Evolutionary conservation across 1,284 basidiomycete genomes (phyloP).

Genomic region (Melanopsichium pennsylvanicum): DNA sequence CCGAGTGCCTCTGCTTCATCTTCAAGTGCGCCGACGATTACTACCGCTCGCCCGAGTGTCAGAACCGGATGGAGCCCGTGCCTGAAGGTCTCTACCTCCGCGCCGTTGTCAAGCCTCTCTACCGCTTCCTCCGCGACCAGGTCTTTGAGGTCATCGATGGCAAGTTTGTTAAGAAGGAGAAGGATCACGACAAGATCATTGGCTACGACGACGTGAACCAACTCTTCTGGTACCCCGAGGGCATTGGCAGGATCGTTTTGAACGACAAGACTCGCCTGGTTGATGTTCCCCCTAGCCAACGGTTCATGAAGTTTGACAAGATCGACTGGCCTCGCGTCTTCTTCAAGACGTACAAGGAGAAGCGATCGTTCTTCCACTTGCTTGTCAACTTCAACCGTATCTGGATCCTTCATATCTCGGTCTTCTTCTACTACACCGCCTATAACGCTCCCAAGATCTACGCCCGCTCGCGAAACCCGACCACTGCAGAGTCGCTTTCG

Average conservation of each 20-base stretch:
- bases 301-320: slow-evolving; percentile 67
- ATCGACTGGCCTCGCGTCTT: slow-evolving; percentile 65
- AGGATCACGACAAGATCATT: slow-evolving; percentile 92
- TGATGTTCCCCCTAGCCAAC: slow-evolving; percentile 64
- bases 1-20: slow-evolving; percentile 97
- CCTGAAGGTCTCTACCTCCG: slow-evolving; percentile 93
- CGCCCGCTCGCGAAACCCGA: slow-evolving; percentile 69
- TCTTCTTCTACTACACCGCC: slow-evolving; percentile 66
- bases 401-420: slow-evolving; percentile 65
- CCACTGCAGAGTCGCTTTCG: slow-evolving; percentile 55
- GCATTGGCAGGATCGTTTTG: slow-evolving; percentile 88
- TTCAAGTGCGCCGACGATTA: slow-evolving; percentile 99
- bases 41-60: slow-evolving; percentile 98
- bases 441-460: slow-evolving; percentile 92
- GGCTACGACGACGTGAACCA: slow-evolving; percentile 99
- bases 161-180: slow-evolving; percentile 87
- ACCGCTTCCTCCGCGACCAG: slow-evolving; percentile 95
- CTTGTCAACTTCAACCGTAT: slow-evolving; percentile 66
- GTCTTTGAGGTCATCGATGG: slow-evolving; percentile 97
- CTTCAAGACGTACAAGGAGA: slow-evolving; percentile 66
- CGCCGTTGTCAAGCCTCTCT: slow-evolving; percentile 92
- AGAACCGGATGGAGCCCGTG: slow-evolving; percentile 88
- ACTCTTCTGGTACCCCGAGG: slow-evolving; percentile 99
- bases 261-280: slow-evolving; percentile 79
- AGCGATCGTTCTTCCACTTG: slow-evolving; percentile 64